Evolutionary conservation across 176 grass and related monocot genomes (phyloP).

Genomic region (Aegilops tauschii): DNA sequence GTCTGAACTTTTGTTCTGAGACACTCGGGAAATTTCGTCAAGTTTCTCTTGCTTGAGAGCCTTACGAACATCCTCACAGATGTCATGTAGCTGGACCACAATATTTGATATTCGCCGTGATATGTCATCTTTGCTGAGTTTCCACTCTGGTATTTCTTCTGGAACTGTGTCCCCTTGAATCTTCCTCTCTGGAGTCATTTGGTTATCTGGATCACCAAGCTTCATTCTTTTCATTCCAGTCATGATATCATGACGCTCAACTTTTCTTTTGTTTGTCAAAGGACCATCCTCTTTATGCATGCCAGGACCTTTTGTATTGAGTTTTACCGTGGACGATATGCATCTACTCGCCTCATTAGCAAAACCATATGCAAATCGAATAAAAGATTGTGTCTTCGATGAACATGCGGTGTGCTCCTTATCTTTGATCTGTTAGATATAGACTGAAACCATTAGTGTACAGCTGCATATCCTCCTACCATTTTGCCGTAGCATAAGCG

Average conservation of each 20-base stretch:
- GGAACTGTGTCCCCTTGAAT: neutral
- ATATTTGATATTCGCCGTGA: neutral
- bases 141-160: neutral
- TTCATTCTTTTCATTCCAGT: neutral
- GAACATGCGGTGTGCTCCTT: neutral
- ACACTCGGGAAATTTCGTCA: constrained; percentile 3
- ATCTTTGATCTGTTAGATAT: neutral
- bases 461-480: neutral
- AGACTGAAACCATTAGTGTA: neutral
- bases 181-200: neutral
- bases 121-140: neutral
- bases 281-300: neutral
- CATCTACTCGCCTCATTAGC: neutral
- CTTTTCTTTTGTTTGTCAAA: neutral
- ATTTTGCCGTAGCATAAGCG: neutral
- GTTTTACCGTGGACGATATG: neutral
- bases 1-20: neutral
- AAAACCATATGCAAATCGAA: neutral
- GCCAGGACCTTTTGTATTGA: neutral
- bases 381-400: neutral
- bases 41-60: constrained; percentile 26
- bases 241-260: neutral
- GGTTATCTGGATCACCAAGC: neutral
- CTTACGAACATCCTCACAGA: too few relatives aligned
- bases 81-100: too few relatives aligned